These are phyloP conservation scores for Aspergillus uvarum DNA, from an alignment of 2,329 filamentous ascomycete genomes.

Conservation along the genomic window DNA sequence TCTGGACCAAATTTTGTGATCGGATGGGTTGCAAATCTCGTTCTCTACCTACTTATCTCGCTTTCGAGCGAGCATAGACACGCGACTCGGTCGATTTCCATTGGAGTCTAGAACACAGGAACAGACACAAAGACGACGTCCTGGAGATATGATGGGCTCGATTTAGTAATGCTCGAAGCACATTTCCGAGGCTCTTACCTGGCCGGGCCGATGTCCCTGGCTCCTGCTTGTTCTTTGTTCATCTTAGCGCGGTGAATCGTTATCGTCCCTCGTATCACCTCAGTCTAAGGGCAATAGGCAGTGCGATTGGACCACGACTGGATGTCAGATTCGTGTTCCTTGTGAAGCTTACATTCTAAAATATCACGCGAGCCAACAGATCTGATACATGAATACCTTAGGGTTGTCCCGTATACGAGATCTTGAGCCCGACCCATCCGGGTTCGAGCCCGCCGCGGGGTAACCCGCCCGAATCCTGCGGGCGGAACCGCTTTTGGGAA, in stretches of 20 bases:
- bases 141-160: too few relatives aligned
- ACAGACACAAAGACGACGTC: too few relatives aligned
- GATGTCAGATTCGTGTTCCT: background rate
- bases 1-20: too few relatives aligned
- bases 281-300: background rate
- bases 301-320: background rate
- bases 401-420: background rate
- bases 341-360: background rate
- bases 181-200: too few relatives aligned
- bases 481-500: background rate
- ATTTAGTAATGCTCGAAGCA: too few relatives aligned
- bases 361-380: background rate
- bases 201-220: too few relatives aligned
- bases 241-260: background rate
- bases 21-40: too few relatives aligned
- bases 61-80: too few relatives aligned
- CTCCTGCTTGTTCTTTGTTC: background rate
- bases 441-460: background rate
- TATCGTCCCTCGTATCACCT: background rate
- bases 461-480: too few relatives aligned
- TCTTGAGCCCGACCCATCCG: background rate
- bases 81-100: too few relatives aligned
- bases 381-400: background rate
- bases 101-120: too few relatives aligned
- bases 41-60: too few relatives aligned